Evolutionary conservation across 108 stramenopile species (phyloP).

Genomic region (Fragilariopsis cylindrus): DNA sequence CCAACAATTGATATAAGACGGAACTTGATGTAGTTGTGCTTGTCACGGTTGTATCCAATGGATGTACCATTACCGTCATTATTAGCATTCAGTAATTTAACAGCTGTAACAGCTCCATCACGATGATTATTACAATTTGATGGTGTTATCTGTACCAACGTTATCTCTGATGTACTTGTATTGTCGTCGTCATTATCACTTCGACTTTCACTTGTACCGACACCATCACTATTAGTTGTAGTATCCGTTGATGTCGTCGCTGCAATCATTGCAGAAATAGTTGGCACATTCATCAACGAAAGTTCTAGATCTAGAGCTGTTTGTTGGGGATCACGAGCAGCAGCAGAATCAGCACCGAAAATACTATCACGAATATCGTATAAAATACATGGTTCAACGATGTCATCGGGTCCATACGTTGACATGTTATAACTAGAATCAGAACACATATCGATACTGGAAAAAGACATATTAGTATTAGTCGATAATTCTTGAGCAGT

Average conservation of each 20-base stretch:
- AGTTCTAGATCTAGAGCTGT: neutral
- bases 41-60: conserved; percentile 43
- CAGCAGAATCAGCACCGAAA: neutral
- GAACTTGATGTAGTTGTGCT: conserved; percentile 41
- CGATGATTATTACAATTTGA: conserved; percentile 33
- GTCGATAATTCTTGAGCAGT: neutral
- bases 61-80: conserved; percentile 42
- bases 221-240: neutral
- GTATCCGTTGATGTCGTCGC: neutral
- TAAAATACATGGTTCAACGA: conserved; percentile 39
- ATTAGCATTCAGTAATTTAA: conserved; percentile 41
- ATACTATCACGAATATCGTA: conserved; percentile 17
- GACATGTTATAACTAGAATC: conserved; percentile 27
- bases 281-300: neutral
- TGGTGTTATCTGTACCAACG: conserved; percentile 38
- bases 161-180: conserved; percentile 9
- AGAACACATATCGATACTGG: conserved; percentile 14
- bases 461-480: neutral
- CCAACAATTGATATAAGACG: conserved; percentile 49
- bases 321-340: neutral
- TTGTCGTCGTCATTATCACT: neutral
- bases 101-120: conserved; percentile 45
- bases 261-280: conserved; percentile 2
- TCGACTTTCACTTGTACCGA: neutral
- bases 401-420: conserved; percentile 11